Evolutionary conservation across 768 basidiomycete genomes (phyloP), one percentile per base, ranked within the genome.

Genomic region (Lentinula edodes): DNA sequence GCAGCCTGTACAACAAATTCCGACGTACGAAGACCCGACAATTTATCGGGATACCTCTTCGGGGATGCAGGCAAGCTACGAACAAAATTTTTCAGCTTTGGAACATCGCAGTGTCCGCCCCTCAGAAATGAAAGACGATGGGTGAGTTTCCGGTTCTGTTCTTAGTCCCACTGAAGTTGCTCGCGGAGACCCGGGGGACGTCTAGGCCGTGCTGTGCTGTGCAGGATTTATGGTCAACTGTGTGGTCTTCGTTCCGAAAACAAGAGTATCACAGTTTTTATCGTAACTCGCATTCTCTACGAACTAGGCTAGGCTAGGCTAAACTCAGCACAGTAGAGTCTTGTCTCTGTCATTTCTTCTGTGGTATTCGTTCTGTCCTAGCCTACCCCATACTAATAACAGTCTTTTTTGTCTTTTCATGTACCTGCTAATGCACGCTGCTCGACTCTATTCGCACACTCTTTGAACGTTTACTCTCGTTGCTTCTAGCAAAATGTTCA

Each of bases 111-210:
- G 83, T 38, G 76, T 94, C 15, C 82, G 91, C 38, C 91, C 91
- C 16, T 89, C 89, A 10, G 94, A 97, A 74, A 94, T 93, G 92
- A 93, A 94, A 74, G 95, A 97, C 67, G 95, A 96, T 90, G 95
- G 95, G 95, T 98, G 84, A 93, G 94, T 83, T 63, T 67, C 64
- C 67, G 61, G 18, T 68, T 42, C 39, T 48, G 18, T 62, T 57
- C 62, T 15, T 35, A 64, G 53, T 53, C 20, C n/a, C 53, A 32
- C 43, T 52, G 28, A 60, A 34, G 6, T 5, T 45, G 8, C 28
- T 48, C n/a, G 13, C 34, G 45, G 45, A 46, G 56, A 23, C 32
- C 16, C 58, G 42, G 35, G 35, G 18, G 18, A 32, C 39, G 20
- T 35, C 35, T 60, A 13, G 16, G 58, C 46, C 39, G 38, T 41